Evolutionary conservation across 2,329 filamentous ascomycete genomes (phyloP), one percentile per base, ranked within the genome.

Genomic region (Colletotrichum sp.): DNA sequence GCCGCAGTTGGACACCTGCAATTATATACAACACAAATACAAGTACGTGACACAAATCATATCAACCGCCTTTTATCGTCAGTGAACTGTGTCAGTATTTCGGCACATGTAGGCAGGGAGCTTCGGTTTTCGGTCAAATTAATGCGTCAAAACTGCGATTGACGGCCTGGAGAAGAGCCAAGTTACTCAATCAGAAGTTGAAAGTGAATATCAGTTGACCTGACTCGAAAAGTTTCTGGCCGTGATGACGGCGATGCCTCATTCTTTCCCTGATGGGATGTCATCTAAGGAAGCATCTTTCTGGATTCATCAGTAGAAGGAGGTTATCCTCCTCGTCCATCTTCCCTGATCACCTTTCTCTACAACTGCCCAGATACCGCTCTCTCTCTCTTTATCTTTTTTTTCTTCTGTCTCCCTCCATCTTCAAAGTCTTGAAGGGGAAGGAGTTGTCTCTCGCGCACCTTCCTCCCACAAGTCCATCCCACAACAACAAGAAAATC

Each of bases 11-110:
- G 70, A 30, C 43, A 72, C 57, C 57, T 21, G 24, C 57, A 28
- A 26, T 43, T 67, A 75, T 63, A 75, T 58, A 48, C 32, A 73
- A 28, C 63, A 75, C 28, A 63, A 75, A 68, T 75, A 73, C 38
- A 67, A 67, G n/a, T 48, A 75, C 21, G 63, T 64, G 63, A 73
- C 32, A 30, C 67, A 57, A 30, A 7, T 2, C n/a, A 26, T 30
- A 21, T 6, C 21, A 7, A 26, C 24, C 58, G 32, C 30, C 10
- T 34, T 16, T 26, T 3, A 43, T 36, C 13, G 18, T 24, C 3
- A 43, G 32, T 8, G 12, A 28, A 32, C 8, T 52, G 1, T 52
- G n/a, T 52, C 0, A 13, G 43, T 1, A 21, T 13, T 0, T 13
- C 0, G n/a, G 12, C n/a, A 21, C n/a, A 24, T 13, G 0, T 8